These are phyloP conservation scores for Jackrogersella minutella DNA, from an alignment of 495 filamentous ascomycete species.

Conservation along the genomic window DNA sequence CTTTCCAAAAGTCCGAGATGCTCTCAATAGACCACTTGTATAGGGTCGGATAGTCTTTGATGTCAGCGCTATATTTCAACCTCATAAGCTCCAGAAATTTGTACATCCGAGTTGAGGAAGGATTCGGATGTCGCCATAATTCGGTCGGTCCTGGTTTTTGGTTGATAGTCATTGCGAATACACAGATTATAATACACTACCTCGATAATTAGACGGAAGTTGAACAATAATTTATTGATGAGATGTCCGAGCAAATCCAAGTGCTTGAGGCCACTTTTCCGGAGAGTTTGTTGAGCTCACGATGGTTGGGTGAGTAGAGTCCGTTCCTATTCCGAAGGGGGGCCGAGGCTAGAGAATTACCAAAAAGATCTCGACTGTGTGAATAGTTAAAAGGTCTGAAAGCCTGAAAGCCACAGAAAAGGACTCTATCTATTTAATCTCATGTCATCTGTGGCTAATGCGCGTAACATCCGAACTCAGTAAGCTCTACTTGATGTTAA, in stretches of 20 bases:
- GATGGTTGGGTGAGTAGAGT: neutral
- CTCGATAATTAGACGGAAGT: neutral
- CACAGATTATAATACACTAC: neutral
- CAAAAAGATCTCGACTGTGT: too few species aligned
- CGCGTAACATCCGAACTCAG: neutral
- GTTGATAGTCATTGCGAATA: constrained; percentile 43
- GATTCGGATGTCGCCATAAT: constrained; percentile 77
- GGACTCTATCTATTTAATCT: too few species aligned
- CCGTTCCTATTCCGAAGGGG: neutral
- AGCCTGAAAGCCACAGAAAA: neutral
- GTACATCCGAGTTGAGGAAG: constrained; percentile 71
- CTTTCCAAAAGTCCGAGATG: constrained; percentile 79
- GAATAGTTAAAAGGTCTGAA: too few species aligned
- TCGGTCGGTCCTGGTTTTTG: constrained; percentile 43
- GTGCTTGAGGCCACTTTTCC: neutral
- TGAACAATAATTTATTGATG: neutral
- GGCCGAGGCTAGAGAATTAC: neutral
- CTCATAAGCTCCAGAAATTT: constrained; percentile 74
- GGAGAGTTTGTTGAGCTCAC: constrained; percentile 9
- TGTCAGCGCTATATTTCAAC: constrained; percentile 66
- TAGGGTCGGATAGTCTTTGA: constrained; percentile 72
- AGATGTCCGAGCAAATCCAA: neutral
- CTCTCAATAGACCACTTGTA: constrained; percentile 86
- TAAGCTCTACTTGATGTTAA: neutral
- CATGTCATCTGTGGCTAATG: constrained; percentile 4